A percentile compares a stretch with the other conserved stretches of the same genome.
phyloP scores from a whole-genome alignment of 345 rosid species.

The Moricandia moricandioides region DNA sequence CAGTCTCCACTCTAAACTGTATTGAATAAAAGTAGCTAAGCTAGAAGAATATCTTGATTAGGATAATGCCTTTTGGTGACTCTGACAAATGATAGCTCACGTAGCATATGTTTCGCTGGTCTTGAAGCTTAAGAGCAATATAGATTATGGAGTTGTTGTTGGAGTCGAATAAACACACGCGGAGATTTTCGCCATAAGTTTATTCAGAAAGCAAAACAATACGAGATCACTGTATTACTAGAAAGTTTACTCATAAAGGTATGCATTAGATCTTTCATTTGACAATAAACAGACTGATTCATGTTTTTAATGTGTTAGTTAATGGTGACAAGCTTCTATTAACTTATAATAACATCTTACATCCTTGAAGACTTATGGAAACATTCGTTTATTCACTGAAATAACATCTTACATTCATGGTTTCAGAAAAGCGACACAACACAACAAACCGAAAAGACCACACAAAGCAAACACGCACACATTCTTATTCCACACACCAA shows the following conservation, averaged over 20 bases:
- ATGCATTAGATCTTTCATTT: too few species aligned
- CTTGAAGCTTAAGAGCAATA: neutral
- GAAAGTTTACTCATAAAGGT: neutral
- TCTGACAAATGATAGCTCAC: neutral
- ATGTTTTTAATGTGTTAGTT: neutral
- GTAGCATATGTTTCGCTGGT: neutral
- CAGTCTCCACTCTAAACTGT: neutral
- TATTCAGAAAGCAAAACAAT: neutral
- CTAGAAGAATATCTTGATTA: neutral
- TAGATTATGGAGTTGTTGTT: neutral
- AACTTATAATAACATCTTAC: too few species aligned
- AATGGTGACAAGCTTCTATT: neutral
- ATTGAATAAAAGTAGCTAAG: neutral
- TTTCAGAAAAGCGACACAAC: neutral
- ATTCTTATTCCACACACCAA: neutral
- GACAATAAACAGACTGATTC: neutral
- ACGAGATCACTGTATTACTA: neutral
- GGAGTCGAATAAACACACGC: neutral
- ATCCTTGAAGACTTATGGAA: neutral
- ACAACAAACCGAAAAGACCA: conserved; percentile 4
- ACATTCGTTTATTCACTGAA: conserved; percentile 14
- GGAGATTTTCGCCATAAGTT: neutral
- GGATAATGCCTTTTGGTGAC: neutral
- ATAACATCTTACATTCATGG: neutral
- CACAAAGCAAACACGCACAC: neutral